Conservation (phyloP, 352 stramenopile species). For the Globisporangium abappressorium region DNA sequence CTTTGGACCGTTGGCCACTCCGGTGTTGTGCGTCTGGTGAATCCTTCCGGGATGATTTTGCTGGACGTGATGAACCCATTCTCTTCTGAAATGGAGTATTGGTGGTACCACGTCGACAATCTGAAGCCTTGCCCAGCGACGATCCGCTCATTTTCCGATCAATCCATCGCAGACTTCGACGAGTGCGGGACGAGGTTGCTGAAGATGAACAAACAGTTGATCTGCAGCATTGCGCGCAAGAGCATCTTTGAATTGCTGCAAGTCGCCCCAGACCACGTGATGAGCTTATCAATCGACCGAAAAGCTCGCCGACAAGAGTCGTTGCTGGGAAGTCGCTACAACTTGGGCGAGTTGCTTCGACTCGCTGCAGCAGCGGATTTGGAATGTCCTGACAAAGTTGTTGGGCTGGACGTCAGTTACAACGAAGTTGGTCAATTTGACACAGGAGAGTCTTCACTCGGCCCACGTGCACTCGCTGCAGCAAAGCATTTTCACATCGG, state of each 20-base stretch:
- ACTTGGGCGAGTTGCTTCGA: slow-evolving; percentile 47
- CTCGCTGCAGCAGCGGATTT: slow-evolving; percentile 54
- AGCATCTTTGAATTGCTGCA: slow-evolving; percentile 64
- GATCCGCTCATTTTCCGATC: slow-evolving; percentile 27
- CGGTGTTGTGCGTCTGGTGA: slow-evolving; percentile 45
- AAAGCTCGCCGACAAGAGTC: slow-evolving; percentile 16
- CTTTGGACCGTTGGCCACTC: slow-evolving; percentile 65
- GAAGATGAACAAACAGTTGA: slow-evolving; percentile 40
- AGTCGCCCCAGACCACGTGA: slow-evolving; percentile 55
- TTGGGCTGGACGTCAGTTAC: slow-evolving; percentile 27
- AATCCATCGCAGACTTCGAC: slow-evolving; percentile 44
- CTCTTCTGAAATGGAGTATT: slow-evolving; percentile 50
- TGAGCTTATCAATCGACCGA: slow-evolving; percentile 41
- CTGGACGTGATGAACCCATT: slow-evolving; percentile 59
- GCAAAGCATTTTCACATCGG: slow-evolving; percentile 24
- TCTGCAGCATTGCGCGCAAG: slow-evolving; percentile 56
- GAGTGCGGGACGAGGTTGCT: slow-evolving; percentile 29
- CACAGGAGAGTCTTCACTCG: slow-evolving; percentile 2
- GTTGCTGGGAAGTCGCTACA: slow-evolving; percentile 37
- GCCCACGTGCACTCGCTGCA: slow-evolving; percentile 11
- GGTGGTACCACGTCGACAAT: slow-evolving; percentile 70
- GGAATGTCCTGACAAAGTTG: slow-evolving; percentile 40
- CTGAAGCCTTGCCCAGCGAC: slow-evolving; percentile 24
- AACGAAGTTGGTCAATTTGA: slow-evolving; percentile 8
- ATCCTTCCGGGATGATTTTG: slow-evolving; percentile 54